Conservation (phyloP, 2,329 filamentous ascomycete species). For the Aspergillus caelatus region DNA sequence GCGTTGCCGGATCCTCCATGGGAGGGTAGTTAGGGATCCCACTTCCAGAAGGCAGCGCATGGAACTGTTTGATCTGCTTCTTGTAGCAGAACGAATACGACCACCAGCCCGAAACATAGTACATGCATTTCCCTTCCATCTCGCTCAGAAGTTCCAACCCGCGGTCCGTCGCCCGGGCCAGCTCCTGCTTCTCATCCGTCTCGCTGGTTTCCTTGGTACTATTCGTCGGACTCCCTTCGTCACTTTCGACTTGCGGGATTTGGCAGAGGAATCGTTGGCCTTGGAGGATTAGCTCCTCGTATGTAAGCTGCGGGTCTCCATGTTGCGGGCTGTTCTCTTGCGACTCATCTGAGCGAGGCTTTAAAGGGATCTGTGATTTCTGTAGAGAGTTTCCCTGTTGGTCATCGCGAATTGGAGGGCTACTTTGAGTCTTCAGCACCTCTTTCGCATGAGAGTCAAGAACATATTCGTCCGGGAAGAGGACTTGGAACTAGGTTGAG, state of each 20-base stretch:
- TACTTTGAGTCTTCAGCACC: conserved; percentile 44
- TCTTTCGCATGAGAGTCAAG: conserved; percentile 70
- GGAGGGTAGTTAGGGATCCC: conserved; percentile 71
- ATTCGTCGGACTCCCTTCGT: conserved; percentile 67
- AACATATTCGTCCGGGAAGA: conserved; percentile 73
- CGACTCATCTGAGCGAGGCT: conserved; percentile 21
- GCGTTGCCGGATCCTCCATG: conserved; percentile 72
- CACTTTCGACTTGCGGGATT: conserved; percentile 70
- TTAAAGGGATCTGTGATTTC: conserved; percentile 28
- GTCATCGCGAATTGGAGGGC: conserved; percentile 19
- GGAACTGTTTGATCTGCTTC: conserved; percentile 84
- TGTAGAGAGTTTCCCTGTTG: conserved; percentile 21
- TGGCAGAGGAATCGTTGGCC: conserved; percentile 79
- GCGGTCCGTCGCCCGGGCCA: conserved; percentile 72
- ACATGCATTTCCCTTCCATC: conserved; percentile 79
- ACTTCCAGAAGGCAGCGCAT: conserved; percentile 72
- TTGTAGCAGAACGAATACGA: conserved; percentile 95
- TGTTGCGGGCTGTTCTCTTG: conserved; percentile 62
- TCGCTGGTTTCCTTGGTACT: conserved; percentile 58
- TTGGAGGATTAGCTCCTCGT: conserved; percentile 75
- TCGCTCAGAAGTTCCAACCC: conserved; percentile 79
- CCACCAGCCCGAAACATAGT: conserved; percentile 89
- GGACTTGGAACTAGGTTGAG: conserved; percentile 72
- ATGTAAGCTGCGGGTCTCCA: conserved; percentile 41
- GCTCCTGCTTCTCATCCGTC: conserved; percentile 77